Base-by-base conservation (phyloP, 2,329 filamentous ascomycete genomes). In the Talaromyces sp. region DNA sequence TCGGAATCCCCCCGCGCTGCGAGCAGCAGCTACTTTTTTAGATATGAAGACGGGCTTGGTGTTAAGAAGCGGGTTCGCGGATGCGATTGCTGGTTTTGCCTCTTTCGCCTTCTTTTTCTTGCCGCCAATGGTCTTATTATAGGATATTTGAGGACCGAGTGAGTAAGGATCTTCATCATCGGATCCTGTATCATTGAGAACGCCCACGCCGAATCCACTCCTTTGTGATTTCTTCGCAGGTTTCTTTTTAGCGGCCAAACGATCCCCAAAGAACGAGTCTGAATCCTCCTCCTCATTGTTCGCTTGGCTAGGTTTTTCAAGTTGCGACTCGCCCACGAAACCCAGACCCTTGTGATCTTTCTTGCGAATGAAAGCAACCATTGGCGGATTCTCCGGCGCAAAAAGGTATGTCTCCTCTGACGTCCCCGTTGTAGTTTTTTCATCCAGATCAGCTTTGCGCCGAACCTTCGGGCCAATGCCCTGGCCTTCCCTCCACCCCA, bases 401-500 rank as follows among this genome's bases (percentile, higher is more conserved):
- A 97, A 97, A 0, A 92, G 77, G 73, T 93, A 86, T 1, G 78
- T 84, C 46, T 78, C 74, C n/a, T 62, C 60, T 10, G 75, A 68
- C 40, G 74, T 73, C 14, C 69, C 70, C 0, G 66, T 64, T 5
- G 66, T 65, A 37, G 22, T 78, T 1, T 78, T 70, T 37, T 82
- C 80, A 47, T 82, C 88, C 13, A 93, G 79, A 43, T 87, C 81
- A 33, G 91, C 90, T 67, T 80, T 81, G 44, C 94, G 83, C 49
- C 86, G 85, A 30, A 97, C 78, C 71, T 91, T 96, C 19, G 91
- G 91, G 0, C 94, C 94, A 56, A 97, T 86, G 3, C 94, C 94
- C 72, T 97, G 92, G 1, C 92, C 93, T 58, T 93, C 89, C 65
- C 88, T 89, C 94, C 94, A 99, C 14, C 93, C 94, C 93, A 99